Conservation (phyloP, 2,329 filamentous ascomycete species). For the Dactylellina leptospora region DNA sequence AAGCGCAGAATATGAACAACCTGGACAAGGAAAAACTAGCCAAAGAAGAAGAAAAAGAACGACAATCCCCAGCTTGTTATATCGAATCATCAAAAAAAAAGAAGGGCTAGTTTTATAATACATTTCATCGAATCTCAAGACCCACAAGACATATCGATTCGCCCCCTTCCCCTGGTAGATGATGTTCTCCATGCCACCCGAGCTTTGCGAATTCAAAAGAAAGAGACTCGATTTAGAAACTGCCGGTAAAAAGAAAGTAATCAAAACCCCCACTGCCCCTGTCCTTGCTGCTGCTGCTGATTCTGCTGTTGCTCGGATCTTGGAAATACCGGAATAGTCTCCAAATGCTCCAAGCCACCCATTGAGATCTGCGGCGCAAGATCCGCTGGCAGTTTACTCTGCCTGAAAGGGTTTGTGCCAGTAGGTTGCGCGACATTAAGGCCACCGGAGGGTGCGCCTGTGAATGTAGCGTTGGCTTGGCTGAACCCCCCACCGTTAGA, state of each 20-base stretch:
- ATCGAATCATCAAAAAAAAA: slow-evolving; percentile 19
- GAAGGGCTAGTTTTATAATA: slow-evolving; percentile 36
- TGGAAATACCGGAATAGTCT: slow-evolving; percentile 85
- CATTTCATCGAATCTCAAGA: slow-evolving; percentile 6
- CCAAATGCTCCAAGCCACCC: slow-evolving; percentile 78
- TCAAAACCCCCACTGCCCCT: slow-evolving; percentile 62
- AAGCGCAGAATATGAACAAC: too few relatives aligned
- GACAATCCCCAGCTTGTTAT: slow-evolving; percentile 23
- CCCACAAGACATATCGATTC: background rate
- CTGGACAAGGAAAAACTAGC: background rate
- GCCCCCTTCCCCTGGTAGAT: background rate
- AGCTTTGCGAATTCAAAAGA: too few relatives aligned
- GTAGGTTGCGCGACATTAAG: slow-evolving; percentile 51
- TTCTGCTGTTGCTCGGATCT: slow-evolving; percentile 67
- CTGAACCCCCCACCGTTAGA: slow-evolving; percentile 56
- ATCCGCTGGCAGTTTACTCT: slow-evolving; percentile 89
- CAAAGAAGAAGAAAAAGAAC: background rate
- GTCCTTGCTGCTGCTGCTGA: slow-evolving; percentile 61
- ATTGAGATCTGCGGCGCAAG: slow-evolving; percentile 67
- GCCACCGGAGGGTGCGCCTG: slow-evolving; percentile 55
- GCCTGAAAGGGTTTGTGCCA: slow-evolving; percentile 81
- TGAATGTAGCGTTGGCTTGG: slow-evolving; percentile 53
- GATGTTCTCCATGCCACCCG: too few relatives aligned
- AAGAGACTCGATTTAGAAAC: background rate
- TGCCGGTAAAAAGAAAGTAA: background rate